Percentiles rank a stretch among this genome's conserved stretches.
phyloP scores from a whole-genome alignment of 108 stramenopile species.

The Fistulifera solaris region DNA sequence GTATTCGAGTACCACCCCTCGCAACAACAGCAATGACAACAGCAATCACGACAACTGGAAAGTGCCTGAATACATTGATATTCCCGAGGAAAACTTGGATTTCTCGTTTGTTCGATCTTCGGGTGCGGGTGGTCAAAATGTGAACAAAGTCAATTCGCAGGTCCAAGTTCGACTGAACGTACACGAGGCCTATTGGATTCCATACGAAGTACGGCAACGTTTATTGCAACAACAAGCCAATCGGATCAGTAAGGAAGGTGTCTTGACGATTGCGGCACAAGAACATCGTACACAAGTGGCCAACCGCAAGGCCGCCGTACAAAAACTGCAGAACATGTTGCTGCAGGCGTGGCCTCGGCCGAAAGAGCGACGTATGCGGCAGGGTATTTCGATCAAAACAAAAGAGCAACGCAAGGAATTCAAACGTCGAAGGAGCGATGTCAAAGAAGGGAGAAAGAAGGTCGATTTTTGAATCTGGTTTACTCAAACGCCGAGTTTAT shows the following conservation, averaged over 20 bases:
- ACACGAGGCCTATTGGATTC: constrained; percentile 61
- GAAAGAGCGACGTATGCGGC: constrained; percentile 58
- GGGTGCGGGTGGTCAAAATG: constrained; percentile 92
- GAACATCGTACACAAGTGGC: constrained; percentile 80
- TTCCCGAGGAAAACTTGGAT: constrained; percentile 54
- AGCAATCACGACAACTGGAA: constrained; percentile 32
- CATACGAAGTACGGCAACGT: constrained; percentile 67
- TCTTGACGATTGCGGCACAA: constrained; percentile 55
- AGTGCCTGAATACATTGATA: constrained; percentile 48
- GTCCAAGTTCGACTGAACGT: constrained; percentile 84
- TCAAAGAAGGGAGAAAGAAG: constrained; percentile 34
- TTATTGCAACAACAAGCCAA: constrained; percentile 58
- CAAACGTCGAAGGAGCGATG: constrained; percentile 46
- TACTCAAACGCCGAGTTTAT: too few relatives aligned
- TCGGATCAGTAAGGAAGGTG: constrained; percentile 80
- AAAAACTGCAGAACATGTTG: constrained; percentile 65
- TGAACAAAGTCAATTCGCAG: constrained; percentile 90
- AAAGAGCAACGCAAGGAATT: constrained; percentile 56
- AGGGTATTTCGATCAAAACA: constrained; percentile 42
- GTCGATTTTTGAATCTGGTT: constrained; percentile 44
- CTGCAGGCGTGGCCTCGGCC: constrained; percentile 60
- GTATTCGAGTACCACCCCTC: too few relatives aligned
- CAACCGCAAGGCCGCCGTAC: constrained; percentile 70
- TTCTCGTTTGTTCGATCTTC: constrained; percentile 42
- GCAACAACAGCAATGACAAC: too few relatives aligned